These are phyloP conservation scores for Zhuliangozyma blackwelliae DNA, from an alignment of 1,139 yeast species.

Conservation along the genomic window DNA sequence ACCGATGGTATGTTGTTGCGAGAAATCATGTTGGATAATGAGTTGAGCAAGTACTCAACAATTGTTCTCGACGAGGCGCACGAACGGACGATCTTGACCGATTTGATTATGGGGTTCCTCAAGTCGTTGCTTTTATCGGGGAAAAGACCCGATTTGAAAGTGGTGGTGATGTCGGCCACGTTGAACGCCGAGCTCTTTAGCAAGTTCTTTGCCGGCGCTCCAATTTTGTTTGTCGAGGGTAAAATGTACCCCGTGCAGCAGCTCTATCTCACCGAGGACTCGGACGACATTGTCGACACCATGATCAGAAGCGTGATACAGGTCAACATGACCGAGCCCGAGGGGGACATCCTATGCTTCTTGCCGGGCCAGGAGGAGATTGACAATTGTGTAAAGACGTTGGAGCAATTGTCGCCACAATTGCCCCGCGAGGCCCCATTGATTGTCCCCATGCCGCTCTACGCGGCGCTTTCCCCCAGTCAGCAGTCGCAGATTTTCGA, in stretches of 20 bases:
- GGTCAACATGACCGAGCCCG: conserved; percentile 69
- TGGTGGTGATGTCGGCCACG: conserved; percentile 91
- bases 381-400: conserved; percentile 70
- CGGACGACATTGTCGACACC: conserved; percentile 82
- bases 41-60: conserved; percentile 61
- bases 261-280: conserved; percentile 48
- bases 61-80: conserved; percentile 96
- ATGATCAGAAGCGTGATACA: conserved; percentile 73
- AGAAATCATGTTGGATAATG: conserved; percentile 77
- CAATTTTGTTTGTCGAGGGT: conserved; percentile 83
- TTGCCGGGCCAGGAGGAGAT: conserved; percentile 97
- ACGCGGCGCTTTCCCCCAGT: conserved; percentile 86
- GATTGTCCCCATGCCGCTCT: conserved; percentile 75
- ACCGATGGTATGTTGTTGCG: conserved; percentile 97
- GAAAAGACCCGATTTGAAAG: conserved; percentile 50
- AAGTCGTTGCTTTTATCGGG: conserved; percentile 54
- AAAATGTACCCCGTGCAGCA: conserved; percentile 81
- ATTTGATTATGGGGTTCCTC: conserved; percentile 81
- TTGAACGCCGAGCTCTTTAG: conserved; percentile 89
- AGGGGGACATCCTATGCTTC: conserved; percentile 87
- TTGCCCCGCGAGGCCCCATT: conserved; percentile 73
- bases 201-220: conserved; percentile 70
- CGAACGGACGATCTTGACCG: conserved; percentile 91
- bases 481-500: conserved; percentile 78
- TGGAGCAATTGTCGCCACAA: conserved; percentile 58